phyloP scores from a whole-genome alignment of 768 basidiomycete species.

The Hygrophoropsis aurantiaca region DNA sequence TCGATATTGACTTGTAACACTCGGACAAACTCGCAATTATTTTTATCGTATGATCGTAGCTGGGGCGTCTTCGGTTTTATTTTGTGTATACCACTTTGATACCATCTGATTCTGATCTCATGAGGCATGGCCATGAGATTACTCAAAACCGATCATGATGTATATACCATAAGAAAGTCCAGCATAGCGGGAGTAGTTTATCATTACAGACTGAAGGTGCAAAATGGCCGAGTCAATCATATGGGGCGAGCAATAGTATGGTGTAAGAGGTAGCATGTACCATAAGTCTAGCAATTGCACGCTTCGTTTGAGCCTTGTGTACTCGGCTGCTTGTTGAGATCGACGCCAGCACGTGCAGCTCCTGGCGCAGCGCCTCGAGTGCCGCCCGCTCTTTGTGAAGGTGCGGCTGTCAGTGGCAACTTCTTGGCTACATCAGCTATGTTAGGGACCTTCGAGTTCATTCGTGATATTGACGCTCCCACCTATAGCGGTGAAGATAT shows the following conservation, averaged over 20 bases:
- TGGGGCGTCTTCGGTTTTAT: background rate
- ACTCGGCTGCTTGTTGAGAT: slow-evolving; percentile 69
- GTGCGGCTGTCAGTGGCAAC: slow-evolving; percentile 77
- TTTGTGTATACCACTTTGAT: background rate
- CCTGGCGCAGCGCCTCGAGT: slow-evolving; percentile 51
- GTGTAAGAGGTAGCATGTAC: slow-evolving; percentile 2
- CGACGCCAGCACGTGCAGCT: slow-evolving; percentile 62
- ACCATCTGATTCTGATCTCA: background rate
- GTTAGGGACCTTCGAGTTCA: background rate
- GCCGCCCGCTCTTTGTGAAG: slow-evolving; percentile 56
- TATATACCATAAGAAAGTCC: slow-evolving; percentile 21
- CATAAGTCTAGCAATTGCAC: slow-evolving; percentile 68
- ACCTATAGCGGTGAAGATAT: slow-evolving; percentile 88
- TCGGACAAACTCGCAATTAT: too few relatives aligned
- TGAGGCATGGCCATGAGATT: background rate
- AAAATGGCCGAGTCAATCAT: slow-evolving; percentile 10
- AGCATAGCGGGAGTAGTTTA: slow-evolving; percentile 26
- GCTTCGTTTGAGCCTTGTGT: slow-evolving; percentile 54
- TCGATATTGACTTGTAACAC: slow-evolving; percentile 36
- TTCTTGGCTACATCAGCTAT: slow-evolving; percentile 66
- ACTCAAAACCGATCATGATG: too few relatives aligned
- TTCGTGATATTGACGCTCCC: slow-evolving; percentile 20
- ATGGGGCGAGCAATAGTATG: slow-evolving; percentile 4
- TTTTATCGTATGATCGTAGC: too few relatives aligned
- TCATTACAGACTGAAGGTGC: slow-evolving; percentile 27